Evolutionary conservation across 441 rosid species (phyloP).

Genomic region (Capsella rubella): DNA sequence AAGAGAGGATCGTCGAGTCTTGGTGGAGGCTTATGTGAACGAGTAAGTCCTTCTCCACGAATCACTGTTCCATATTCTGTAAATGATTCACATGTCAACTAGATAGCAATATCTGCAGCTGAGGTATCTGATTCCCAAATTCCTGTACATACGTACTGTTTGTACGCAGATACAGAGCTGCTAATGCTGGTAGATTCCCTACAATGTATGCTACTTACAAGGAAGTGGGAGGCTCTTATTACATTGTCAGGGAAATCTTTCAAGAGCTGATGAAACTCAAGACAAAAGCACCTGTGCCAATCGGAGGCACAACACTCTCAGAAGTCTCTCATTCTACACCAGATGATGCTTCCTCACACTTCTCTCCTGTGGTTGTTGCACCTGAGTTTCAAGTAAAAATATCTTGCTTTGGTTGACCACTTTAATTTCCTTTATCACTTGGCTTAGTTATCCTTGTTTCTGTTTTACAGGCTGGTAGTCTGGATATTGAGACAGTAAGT

Average conservation of each 20-base stretch:
- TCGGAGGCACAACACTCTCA: conserved; percentile 19
- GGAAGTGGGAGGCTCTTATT: conserved; percentile 37
- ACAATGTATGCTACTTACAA: neutral
- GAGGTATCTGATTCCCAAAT: neutral
- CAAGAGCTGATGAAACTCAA: conserved; percentile 40
- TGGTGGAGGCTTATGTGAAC: conserved; percentile 56
- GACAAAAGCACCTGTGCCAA: conserved; percentile 12
- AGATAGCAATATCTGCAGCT: neutral
- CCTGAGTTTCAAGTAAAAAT: conserved; percentile 11
- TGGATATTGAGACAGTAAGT: neutral
- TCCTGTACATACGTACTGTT: neutral
- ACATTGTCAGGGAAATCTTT: conserved; percentile 25
- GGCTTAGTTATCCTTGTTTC: neutral
- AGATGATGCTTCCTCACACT: conserved; percentile 16
- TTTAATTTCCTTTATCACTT: conserved; percentile 3
- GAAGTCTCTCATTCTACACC: conserved; percentile 17
- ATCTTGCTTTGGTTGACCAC: conserved; percentile 10
- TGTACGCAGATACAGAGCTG: conserved; percentile 40
- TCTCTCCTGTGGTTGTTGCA: conserved; percentile 21
- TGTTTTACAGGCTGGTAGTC: conserved; percentile 17
- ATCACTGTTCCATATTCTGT: neutral
- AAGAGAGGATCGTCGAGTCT: conserved; percentile 56
- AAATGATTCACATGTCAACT: neutral
- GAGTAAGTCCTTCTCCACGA: conserved; percentile 36
- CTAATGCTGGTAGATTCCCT: conserved; percentile 45